These are phyloP conservation scores for Diospyros kaki DNA, from an alignment of 148 eudicot genomes.

Conservation along the genomic window DNA sequence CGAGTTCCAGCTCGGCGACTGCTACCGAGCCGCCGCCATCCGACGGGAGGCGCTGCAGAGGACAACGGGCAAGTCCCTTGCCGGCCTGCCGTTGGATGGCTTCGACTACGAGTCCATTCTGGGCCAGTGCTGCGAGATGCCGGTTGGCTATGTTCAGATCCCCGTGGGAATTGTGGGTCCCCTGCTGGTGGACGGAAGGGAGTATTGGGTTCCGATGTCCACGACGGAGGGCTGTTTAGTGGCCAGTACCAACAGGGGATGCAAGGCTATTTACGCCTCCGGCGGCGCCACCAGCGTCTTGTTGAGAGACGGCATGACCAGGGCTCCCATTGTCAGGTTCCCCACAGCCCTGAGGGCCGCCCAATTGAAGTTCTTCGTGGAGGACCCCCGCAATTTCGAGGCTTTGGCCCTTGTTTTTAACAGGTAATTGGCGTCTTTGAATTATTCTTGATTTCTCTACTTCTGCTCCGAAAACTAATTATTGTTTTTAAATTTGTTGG, in stretches of 20 bases:
- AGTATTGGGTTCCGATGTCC: conserved; percentile 78
- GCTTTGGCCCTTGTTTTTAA: conserved; percentile 57
- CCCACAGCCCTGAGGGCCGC: conserved; percentile 63
- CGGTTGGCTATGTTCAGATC: conserved; percentile 76
- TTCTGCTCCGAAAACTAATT: background rate
- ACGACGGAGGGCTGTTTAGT: conserved; percentile 86
- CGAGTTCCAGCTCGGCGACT: conserved; percentile 57
- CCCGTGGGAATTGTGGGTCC: conserved; percentile 91
- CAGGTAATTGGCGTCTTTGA: conserved; percentile 29
- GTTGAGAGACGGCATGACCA: conserved; percentile 73
- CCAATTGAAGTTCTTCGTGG: conserved; percentile 61
- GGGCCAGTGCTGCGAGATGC: conserved; percentile 91
- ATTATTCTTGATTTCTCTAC: background rate
- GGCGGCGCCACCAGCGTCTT: conserved; percentile 66
- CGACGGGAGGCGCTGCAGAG: conserved; percentile 71
- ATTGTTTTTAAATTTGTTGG: background rate
- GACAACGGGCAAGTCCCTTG: conserved; percentile 45
- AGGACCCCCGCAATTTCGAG: conserved; percentile 63
- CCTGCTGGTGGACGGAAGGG: conserved; percentile 60
- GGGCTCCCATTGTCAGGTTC: conserved; percentile 87
- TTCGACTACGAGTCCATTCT: conserved; percentile 70
- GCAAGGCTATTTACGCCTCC: conserved; percentile 64
- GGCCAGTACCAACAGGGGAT: conserved; percentile 84
- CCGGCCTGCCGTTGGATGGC: conserved; percentile 58
- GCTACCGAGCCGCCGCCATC: conserved; percentile 53